Percentiles rank a stretch among this genome's conserved stretches.
Conservation (phyloP, 192 early-diverging fungal species). For the Linnemannia zychae region DNA sequence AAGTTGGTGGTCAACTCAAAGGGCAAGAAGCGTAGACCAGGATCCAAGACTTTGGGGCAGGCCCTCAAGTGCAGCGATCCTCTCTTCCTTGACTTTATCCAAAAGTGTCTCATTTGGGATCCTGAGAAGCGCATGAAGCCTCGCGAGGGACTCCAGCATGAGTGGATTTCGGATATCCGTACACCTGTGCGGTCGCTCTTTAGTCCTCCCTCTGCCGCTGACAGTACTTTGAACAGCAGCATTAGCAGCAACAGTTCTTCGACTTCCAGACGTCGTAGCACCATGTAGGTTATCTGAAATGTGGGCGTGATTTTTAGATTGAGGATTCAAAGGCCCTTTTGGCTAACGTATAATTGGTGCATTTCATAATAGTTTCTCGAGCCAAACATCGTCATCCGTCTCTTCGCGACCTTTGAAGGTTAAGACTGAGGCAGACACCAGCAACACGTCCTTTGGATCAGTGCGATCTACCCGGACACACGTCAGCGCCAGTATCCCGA, state of each 20-base stretch:
- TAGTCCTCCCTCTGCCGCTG: conserved; percentile 17
- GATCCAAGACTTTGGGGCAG: conserved; percentile 79
- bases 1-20: conserved; percentile 85
- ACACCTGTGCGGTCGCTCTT: conserved; percentile 55
- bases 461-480: conserved; percentile 22
- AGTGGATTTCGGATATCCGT: conserved; percentile 80
- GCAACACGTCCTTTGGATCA: conserved; percentile 35
- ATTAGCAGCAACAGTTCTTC: conserved; percentile 35
- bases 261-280: conserved; percentile 34
- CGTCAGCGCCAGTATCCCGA: conserved; percentile 7
- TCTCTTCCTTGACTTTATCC: conserved; percentile 89
- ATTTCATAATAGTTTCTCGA: conserved; percentile 27
- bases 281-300: conserved; percentile 24
- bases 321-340: not conserved
- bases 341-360: not conserved
- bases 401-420: conserved; percentile 42
- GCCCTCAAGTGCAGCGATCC: conserved; percentile 82
- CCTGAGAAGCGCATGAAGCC: conserved; percentile 90
- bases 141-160: conserved; percentile 86
- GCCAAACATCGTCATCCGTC: conserved; percentile 21
- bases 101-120: conserved; percentile 89
- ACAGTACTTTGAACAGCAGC: conserved; percentile 25
- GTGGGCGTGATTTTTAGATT: not conserved
- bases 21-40: conserved; percentile 88
- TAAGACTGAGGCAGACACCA: conserved; percentile 33